Percentiles rank a stretch among this genome's conserved stretches.
These are phyloP conservation scores for Termitomyces sp. DNA, from an alignment of 1,284 basidiomycete species.

Conservation along the genomic window DNA sequence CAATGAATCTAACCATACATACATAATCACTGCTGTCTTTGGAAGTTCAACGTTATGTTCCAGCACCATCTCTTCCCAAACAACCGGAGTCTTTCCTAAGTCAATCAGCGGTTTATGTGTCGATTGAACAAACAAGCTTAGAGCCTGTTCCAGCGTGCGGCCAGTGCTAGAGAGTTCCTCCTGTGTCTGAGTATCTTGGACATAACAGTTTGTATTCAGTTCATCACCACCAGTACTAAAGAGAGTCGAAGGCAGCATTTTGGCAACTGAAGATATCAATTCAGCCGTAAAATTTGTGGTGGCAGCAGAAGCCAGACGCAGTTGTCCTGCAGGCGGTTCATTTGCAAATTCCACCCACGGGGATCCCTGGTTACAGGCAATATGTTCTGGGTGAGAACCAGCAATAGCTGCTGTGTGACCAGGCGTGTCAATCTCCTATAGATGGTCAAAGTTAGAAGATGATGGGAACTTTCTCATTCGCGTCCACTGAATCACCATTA, in stretches of 20 bases:
- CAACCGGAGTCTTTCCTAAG: conserved; percentile 40
- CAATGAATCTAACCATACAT: conserved; percentile 17
- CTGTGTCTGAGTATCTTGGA: conserved; percentile 55
- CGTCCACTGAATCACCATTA: conserved; percentile 11
- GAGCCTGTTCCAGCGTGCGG: conserved; percentile 57
- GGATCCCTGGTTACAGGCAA: conserved; percentile 55
- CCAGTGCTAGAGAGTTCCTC: conserved; percentile 42
- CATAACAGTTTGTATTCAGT: conserved; percentile 68
- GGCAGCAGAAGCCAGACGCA: conserved; percentile 56
- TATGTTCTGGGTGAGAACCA: conserved; percentile 54
- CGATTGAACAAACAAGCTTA: conserved; percentile 55
- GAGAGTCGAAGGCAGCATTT: conserved; percentile 53
- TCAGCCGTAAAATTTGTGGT: conserved; percentile 35
- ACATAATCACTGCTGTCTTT: conserved; percentile 70
- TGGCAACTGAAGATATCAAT: conserved; percentile 31
- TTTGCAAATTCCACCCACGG: conserved; percentile 60
- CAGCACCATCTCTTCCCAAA: conserved; percentile 66
- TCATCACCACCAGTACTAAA: conserved; percentile 85
- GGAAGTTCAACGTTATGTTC: conserved; percentile 56
- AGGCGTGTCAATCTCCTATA: conserved; percentile 59
- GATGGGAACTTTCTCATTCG: not conserved
- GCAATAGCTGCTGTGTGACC: conserved; percentile 67
- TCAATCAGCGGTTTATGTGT: conserved; percentile 32
- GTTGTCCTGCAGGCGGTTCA: conserved; percentile 79
- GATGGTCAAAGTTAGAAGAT: not conserved